Evolutionary conservation across 768 basidiomycete genomes (phyloP).

Genomic region (Mycena pura): DNA sequence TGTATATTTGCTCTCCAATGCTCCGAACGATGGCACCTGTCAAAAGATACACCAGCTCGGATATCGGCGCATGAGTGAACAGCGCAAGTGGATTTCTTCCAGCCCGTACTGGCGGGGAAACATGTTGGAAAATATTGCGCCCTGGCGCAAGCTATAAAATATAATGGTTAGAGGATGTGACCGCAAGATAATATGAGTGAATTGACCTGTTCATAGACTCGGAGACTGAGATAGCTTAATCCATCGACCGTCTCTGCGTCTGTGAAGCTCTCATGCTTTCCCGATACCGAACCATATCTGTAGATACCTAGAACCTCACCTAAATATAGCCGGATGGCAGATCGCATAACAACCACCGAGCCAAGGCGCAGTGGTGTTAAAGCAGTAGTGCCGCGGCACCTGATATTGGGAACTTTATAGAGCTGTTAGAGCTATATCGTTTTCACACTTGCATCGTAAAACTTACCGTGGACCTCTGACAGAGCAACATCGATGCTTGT

Average conservation of each 20-base stretch:
- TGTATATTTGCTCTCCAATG: neutral
- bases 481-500: neutral
- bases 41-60: neutral
- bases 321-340: neutral
- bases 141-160: neutral
- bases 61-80: slow-evolving; percentile 1
- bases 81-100: neutral
- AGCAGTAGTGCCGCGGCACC: neutral
- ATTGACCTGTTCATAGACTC: neutral
- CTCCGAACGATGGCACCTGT: neutral
- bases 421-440: neutral
- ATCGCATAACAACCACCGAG: slow-evolving; percentile 1
- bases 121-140: neutral
- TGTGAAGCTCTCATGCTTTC: slow-evolving; percentile 12
- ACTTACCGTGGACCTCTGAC: neutral
- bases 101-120: neutral
- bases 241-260: slow-evolving; percentile 8
- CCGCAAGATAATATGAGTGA: neutral
- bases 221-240: slow-evolving; percentile 1
- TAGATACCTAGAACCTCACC: slow-evolving; percentile 6
- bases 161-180: neutral
- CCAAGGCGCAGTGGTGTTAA: neutral
- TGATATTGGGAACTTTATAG: neutral
- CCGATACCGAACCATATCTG: neutral
- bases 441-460: neutral